These are phyloP conservation scores for Acanthamoeba royreba DNA, from an alignment of 208 protist species.

Conservation along the genomic window DNA sequence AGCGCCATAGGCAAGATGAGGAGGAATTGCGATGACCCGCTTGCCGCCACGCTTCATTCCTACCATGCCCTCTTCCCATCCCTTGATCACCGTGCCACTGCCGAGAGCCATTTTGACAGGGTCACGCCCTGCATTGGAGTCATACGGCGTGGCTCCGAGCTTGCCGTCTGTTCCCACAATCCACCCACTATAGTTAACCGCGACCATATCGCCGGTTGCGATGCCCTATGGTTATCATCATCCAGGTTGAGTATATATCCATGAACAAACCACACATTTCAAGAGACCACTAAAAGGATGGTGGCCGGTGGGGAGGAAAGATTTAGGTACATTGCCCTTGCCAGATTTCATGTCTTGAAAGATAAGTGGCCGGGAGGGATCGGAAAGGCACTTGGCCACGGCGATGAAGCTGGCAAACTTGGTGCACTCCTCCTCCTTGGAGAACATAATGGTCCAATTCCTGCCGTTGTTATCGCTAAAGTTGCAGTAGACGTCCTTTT, in stretches of 20 bases:
- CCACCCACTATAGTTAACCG: neutral
- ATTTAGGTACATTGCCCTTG: conserved; percentile 1
- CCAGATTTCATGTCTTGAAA: neutral
- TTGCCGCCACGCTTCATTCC: conserved; percentile 26
- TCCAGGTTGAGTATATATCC: neutral
- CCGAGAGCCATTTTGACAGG: neutral
- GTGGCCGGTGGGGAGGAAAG: neutral
- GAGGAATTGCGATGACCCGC: neutral
- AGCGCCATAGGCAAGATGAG: neutral
- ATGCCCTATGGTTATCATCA: neutral
- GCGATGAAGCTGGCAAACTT: neutral
- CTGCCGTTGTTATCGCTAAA: neutral
- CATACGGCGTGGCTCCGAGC: neutral
- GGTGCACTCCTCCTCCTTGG: neutral
- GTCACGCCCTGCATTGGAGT: neutral
- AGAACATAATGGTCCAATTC: conserved; percentile 18
- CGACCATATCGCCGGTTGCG: neutral
- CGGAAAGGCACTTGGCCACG: neutral
- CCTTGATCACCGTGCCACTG: neutral
- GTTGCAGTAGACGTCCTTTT: conserved; percentile 31
- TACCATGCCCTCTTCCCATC: conserved; percentile 12
- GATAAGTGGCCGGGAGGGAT: neutral
- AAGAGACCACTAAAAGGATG: no score
- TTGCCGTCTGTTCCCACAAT: neutral
- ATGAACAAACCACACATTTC: neutral